Percentiles rank a stretch among this genome's conserved stretches.
Evolutionary conservation across 371 early-diverging fungal species (phyloP).

Genomic region (Mortierella sp.): DNA sequence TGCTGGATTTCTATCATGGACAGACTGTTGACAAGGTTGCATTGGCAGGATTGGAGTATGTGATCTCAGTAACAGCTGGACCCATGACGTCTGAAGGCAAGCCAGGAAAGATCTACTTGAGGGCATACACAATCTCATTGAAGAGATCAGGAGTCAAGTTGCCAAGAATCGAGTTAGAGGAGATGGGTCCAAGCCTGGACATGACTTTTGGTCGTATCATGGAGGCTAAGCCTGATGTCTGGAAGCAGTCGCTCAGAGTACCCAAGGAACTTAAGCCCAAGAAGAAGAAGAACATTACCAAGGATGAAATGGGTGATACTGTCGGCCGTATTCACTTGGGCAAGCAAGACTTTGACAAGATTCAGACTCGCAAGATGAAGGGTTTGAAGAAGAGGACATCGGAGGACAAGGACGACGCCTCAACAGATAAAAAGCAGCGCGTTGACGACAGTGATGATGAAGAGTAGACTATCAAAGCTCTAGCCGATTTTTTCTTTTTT

Average conservation of each 20-base stretch:
- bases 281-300: slow-evolving; percentile 94
- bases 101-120: slow-evolving; percentile 75
- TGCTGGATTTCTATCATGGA: slow-evolving; percentile 95
- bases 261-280: slow-evolving; percentile 90
- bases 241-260: slow-evolving; percentile 84
- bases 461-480: slow-evolving; percentile 22
- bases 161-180: slow-evolving; percentile 92
- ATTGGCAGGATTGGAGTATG: slow-evolving; percentile 91
- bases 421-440: slow-evolving; percentile 63
- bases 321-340: slow-evolving; percentile 94
- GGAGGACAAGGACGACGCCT: slow-evolving; percentile 61
- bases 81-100: slow-evolving; percentile 65
- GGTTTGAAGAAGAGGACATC: slow-evolving; percentile 83
- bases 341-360: slow-evolving; percentile 88
- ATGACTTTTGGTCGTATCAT: slow-evolving; percentile 82
- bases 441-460: slow-evolving; percentile 59
- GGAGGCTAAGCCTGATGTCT: slow-evolving; percentile 81
- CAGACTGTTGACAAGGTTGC: slow-evolving; percentile 78
- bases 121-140: slow-evolving; percentile 85
- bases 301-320: slow-evolving; percentile 91
- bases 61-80: slow-evolving; percentile 87
- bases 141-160: slow-evolving; percentile 88
- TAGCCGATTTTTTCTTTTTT: neutral
- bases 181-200: slow-evolving; percentile 95
- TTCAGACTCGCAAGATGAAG: slow-evolving; percentile 99